Base-by-base conservation (phyloP, 2,329 filamentous ascomycete species). In the Paracorniculantispora psalliotae region DNA sequence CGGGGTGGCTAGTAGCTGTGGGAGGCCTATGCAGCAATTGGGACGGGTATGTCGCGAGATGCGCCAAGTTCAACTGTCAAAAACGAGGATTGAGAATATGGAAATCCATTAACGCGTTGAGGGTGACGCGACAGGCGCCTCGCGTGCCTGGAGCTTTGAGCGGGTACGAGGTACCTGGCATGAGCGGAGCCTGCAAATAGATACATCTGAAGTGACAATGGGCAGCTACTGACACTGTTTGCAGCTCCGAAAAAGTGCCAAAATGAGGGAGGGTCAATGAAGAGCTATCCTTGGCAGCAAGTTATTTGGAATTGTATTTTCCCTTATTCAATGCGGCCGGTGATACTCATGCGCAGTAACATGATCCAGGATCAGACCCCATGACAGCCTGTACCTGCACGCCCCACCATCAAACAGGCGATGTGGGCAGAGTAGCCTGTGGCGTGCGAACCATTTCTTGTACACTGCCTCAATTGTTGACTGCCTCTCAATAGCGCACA, bases 61-160 rank as follows among this genome's bases (percentile, higher is more conserved):
- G 19, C 9, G 41, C 25, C 33, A 41, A 3, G 47, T 35, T 41
- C 15, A 23, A 21, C 41, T 25, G 39, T 39, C 25, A 25, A 35
- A 15, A 17, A n/a, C 21, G 50, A 53, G 19, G 33, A 25, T 21
- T 23, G 28, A 43, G 33, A 35, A 35, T 41, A 17, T 49, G 43
- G 23, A 49, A 59, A 59, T 17, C 50, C 33, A 55, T 59, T 59
- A 54, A 54, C 57, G 57, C 51, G 50, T 59, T 52, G 43, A 25
- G 41, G 33, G 44, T 57, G 54, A 57, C 56, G 56, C 56, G 56
- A 58, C 56, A 52, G 39, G 47, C 47, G 47, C 56, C 19, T 58
- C 56, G 56, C 47, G 56, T 58, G 39, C n/a, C 39, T 43, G 9
- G n/a, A 21, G 10, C 17, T 21, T 8, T 6, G 17, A 47, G 43